Base-by-base conservation (phyloP, 2,329 filamentous ascomycete genomes). In the Hypomyces perniciosus region DNA sequence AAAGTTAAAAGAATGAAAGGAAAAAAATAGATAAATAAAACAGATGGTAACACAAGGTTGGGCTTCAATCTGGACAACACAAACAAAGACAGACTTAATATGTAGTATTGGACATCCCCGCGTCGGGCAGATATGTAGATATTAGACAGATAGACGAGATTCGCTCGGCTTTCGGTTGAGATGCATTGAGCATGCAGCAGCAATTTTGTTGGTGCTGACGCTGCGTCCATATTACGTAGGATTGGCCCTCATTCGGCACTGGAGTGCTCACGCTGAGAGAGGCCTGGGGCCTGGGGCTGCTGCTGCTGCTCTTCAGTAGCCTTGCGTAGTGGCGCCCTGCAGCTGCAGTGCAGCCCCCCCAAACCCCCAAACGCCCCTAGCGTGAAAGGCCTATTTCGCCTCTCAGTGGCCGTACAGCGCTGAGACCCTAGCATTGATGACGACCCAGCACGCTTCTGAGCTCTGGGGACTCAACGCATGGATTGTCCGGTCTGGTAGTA, bases 351-450 rank as follows among this genome's bases (percentile, higher is more conserved):
- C 20, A 42, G 20, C 48, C 38, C 47, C 42, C 35, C 13, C 34
- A 34, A 50, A 50, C 33, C 20, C 13, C 42, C 42, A 26, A 20
- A 20, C 20, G 20, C 20, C 44, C 48, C 41, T 46, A 46, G 43
- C 48, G 48, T 42, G 42, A 38, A 37, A 42, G 37, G 48, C 33
- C 33, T 43, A 51, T 51, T 43, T 51, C 42, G 45, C 44, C 50
- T 44, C 45, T 46, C 50, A 52, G 50, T 35, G 50, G 49, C 44
- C 42, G 43, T 52, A 40, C 39, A 43, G 40, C 44, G 50, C 45
- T 46, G 39, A 20, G 35, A 42, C 46, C 43, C 48, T 51, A 29
- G 48, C 48, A 35, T 26, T 42, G 37, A 51, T 51, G 48, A 51
- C 43, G 48, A 51, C 48, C 48, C 44, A 43, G 37, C 43, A 42